Evolutionary conservation across 805 yeast genomes (phyloP).

Genomic region (Candida hungchunana): DNA sequence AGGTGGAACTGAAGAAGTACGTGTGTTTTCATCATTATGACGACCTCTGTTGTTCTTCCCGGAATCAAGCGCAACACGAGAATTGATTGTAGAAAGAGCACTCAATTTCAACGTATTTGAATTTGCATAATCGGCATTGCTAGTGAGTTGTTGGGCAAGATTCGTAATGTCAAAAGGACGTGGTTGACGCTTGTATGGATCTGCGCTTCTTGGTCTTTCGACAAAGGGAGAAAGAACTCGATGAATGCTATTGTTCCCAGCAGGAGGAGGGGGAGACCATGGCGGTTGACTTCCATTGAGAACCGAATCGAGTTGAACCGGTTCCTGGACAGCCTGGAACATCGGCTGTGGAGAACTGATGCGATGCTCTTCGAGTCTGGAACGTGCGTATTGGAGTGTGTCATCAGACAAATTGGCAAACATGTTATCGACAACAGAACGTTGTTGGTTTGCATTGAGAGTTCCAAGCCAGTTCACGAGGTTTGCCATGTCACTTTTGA

Average conservation of each 20-base stretch:
- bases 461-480: conserved; percentile 48
- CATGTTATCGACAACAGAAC: conserved; percentile 50
- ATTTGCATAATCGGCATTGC: conserved; percentile 18
- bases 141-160: conserved; percentile 19
- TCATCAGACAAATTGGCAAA: conserved; percentile 48
- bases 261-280: conserved; percentile 27
- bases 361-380: conserved; percentile 36
- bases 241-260: conserved; percentile 22
- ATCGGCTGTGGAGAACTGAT: conserved; percentile 23
- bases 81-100: conserved; percentile 61
- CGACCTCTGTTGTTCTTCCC: conserved; percentile 22
- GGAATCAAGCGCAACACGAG: conserved; percentile 41
- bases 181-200: conserved; percentile 27
- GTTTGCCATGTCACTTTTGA: conserved; percentile 47
- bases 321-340: conserved; percentile 28
- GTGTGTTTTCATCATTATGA: conserved; percentile 9
- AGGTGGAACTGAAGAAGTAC: conserved; percentile 24
- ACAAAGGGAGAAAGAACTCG: conserved; percentile 29
- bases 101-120: conserved; percentile 54
- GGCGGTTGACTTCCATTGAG: conserved; percentile 36
- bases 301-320: conserved; percentile 37
- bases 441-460: conserved; percentile 47
- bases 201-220: conserved; percentile 40
- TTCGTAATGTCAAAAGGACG: conserved; percentile 25
- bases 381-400: conserved; percentile 43